Percentiles rank a stretch among this genome's conserved stretches.
phyloP scores from a whole-genome alignment of 768 basidiomycete species.

The Suillus discolor region DNA sequence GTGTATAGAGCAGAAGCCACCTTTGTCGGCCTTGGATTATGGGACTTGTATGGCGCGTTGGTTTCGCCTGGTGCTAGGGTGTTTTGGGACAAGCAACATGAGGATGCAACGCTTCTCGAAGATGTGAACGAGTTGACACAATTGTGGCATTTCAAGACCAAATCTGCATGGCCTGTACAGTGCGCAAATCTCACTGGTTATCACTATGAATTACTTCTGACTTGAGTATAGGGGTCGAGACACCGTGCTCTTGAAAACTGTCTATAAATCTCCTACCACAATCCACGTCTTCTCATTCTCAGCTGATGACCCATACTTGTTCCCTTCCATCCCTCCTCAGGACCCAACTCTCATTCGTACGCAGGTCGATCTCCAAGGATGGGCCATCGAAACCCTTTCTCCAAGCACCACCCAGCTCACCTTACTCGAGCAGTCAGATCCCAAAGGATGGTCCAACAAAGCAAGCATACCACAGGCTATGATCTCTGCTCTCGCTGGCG shows the following conservation, averaged over 20 bases:
- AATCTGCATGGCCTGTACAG: slow-evolving; percentile 93
- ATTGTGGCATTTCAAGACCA: slow-evolving; percentile 91
- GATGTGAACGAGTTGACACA: slow-evolving; percentile 91
- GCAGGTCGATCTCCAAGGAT: slow-evolving; percentile 97
- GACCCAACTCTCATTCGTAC: slow-evolving; percentile 86
- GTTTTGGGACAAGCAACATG: slow-evolving; percentile 90
- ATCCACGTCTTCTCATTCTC: slow-evolving; percentile 97
- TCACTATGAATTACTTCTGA: slow-evolving; percentile 16
- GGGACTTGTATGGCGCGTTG: slow-evolving; percentile 91
- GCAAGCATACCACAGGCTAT: slow-evolving; percentile 90
- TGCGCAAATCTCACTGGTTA: slow-evolving; percentile 42
- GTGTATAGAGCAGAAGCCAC: slow-evolving; percentile 97
- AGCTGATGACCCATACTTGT: slow-evolving; percentile 84
- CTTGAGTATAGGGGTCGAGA: slow-evolving; percentile 72
- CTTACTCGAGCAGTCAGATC: slow-evolving; percentile 94
- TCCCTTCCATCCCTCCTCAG: slow-evolving; percentile 66
- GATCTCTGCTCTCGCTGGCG: slow-evolving; percentile 85
- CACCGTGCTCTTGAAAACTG: slow-evolving; percentile 87
- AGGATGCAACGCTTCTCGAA: slow-evolving; percentile 83
- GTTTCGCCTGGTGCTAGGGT: slow-evolving; percentile 81
- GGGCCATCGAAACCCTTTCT: slow-evolving; percentile 94
- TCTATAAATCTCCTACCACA: slow-evolving; percentile 94
- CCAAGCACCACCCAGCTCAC: slow-evolving; percentile 95
- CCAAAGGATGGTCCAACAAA: slow-evolving; percentile 97
- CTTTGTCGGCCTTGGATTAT: slow-evolving; percentile 92